Base-by-base conservation (phyloP, 192 early-diverging fungal genomes). In the Rhizophagus prolifer region DNA sequence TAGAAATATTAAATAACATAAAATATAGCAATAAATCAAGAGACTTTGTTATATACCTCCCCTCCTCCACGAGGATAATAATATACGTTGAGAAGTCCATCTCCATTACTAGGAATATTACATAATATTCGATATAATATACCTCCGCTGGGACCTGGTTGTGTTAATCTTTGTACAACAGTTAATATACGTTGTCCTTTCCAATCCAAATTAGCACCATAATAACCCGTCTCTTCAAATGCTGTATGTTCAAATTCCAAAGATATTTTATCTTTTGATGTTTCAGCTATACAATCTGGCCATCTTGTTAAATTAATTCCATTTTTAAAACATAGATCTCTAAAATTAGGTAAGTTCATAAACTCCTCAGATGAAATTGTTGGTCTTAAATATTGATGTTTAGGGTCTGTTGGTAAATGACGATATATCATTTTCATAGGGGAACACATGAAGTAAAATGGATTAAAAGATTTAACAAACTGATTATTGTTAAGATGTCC, bases 401-500 rank as follows among this genome's bases (percentile, higher is more conserved):
- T 78, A 13, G 80, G 76, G 12, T 90, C 78, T 70, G 82, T 77
- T 21, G 89, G 89, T 76, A 83, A 88, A 80, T 90, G 89, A 21
- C 85, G 82, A 74, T 85, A 90, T 62, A 90, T 90, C 58, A 88
- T 78, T 47, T 81, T 66, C 59, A 78, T 83, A 59, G 87, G 87
- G 21, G 82, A 79, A 9, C 82, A 77, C 34, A 90, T 74, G 76
- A 90, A 90, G 79, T 88, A 89, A 67, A 86, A 87, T 16, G 83
- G 81, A 25, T 88, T 66, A 82, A 86, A 90, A 47, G 70, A 46
- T 60, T 81, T 85, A 30, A 73, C 75, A 77, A 88, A 88, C 5
- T 72, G 77, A 21, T 75, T 65, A 14, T 82, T 81, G 0, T 77
- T 38, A 31, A 80, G 54, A 10, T 12, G 31, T 13, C 89, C 89